Evolutionary conservation across 1,284 basidiomycete species (phyloP).

Genomic region (Stereum hirsutum): DNA sequence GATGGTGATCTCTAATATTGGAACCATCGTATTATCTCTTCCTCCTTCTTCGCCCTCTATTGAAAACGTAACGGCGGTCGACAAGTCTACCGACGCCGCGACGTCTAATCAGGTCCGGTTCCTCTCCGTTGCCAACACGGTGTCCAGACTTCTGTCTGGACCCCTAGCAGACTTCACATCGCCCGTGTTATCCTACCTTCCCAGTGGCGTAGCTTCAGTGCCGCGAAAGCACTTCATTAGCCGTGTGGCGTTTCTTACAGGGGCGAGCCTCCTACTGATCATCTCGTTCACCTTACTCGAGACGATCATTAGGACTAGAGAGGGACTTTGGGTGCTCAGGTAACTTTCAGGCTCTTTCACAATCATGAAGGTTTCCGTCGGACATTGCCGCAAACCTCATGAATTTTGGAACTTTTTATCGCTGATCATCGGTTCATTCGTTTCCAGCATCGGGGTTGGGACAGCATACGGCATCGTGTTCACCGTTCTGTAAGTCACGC

Average conservation of each 20-base stretch:
- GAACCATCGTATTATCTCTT: conserved; percentile 62
- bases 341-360: conserved; percentile 16
- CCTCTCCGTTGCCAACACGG: conserved; percentile 60
- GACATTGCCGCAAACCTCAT: too few relatives aligned
- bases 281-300: conserved; percentile 46
- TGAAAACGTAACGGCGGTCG: conserved; percentile 12
- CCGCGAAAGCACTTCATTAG: conserved; percentile 46
- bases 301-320: conserved; percentile 34
- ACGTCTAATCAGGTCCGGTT: conserved; percentile 59
- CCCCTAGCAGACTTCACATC: conserved; percentile 62
- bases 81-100: conserved; percentile 20
- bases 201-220: conserved; percentile 26
- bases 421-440: background rate
- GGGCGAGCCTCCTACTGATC: conserved; percentile 36
- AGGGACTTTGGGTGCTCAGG: conserved; percentile 55
- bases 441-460: conserved; percentile 47
- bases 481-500: conserved; percentile 56
- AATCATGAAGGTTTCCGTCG: background rate
- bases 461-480: conserved; percentile 60
- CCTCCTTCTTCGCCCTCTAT: conserved; percentile 22
- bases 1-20: conserved; percentile 76
- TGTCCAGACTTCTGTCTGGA: conserved; percentile 61
- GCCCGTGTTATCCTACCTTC: conserved; percentile 37
- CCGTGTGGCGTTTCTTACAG: conserved; percentile 47
- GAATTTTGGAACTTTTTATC: too few relatives aligned